These are phyloP conservation scores for Iris macrosiphon DNA, from an alignment of 106 monocot genomes.

Conservation along the genomic window DNA sequence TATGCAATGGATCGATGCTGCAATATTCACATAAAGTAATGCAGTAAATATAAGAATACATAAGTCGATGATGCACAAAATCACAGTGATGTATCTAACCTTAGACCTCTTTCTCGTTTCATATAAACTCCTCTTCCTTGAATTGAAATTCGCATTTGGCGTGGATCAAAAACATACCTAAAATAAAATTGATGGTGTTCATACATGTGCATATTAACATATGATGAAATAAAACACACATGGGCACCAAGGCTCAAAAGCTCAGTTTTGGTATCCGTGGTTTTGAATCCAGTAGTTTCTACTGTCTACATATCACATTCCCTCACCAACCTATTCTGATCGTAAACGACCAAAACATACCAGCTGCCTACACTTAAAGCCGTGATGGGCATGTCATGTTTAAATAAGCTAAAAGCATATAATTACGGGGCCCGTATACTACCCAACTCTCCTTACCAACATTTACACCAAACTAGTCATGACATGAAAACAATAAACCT, in stretches of 20 bases:
- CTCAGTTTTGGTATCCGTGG: too few species aligned
- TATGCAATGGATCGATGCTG: conserved; percentile 97
- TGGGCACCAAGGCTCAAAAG: too few species aligned
- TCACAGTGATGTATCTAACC: conserved; percentile 31
- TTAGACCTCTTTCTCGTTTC: conserved; percentile 90
- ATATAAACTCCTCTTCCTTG: conserved; percentile 95
- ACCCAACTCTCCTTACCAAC: too few species aligned
- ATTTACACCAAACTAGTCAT: too few species aligned
- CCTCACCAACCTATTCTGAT: too few species aligned
- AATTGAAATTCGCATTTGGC: conserved; percentile 92
- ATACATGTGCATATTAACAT: neutral
- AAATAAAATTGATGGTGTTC: neutral
- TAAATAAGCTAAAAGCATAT: neutral
- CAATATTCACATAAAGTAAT: conserved; percentile 12
- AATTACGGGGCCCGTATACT: neutral
- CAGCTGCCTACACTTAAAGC: too few species aligned
- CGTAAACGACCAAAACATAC: too few species aligned
- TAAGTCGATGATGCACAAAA: neutral
- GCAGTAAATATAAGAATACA: conserved; percentile 7
- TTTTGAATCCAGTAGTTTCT: too few species aligned
- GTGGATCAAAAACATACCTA: conserved; percentile 98
- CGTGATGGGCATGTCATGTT: too few species aligned
- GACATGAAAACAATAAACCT: neutral
- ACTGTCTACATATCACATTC: too few species aligned
- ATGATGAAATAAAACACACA: too few species aligned